These are phyloP conservation scores for Colletotrichum sp. DNA, from an alignment of 2,329 filamentous ascomycete species.

Conservation along the genomic window DNA sequence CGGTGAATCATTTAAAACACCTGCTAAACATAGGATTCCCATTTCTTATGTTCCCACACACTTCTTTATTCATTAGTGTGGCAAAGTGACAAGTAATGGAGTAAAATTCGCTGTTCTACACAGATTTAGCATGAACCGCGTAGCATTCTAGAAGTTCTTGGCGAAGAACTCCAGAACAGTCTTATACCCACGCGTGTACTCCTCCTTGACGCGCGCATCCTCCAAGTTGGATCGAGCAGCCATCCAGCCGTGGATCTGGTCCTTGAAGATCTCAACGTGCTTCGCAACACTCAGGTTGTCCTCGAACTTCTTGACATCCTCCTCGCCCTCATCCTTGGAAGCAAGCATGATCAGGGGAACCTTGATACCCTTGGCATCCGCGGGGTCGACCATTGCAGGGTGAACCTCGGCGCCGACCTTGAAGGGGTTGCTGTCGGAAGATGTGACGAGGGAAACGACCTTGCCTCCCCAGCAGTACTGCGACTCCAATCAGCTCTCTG, in stretches of 20 bases:
- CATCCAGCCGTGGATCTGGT: conserved; percentile 79
- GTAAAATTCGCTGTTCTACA: no score
- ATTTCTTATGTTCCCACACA: no score
- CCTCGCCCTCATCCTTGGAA: conserved; percentile 66
- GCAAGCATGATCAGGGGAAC: conserved; percentile 68
- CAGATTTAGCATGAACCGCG: no score
- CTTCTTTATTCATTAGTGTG: no score
- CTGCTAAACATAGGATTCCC: no score
- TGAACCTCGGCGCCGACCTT: conserved; percentile 56
- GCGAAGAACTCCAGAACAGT: conserved; percentile 62
- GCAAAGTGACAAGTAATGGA: no score
- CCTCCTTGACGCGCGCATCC: conserved; percentile 61
- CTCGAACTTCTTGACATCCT: conserved; percentile 61
- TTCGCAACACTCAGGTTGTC: conserved; percentile 57
- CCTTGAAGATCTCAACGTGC: conserved; percentile 68
- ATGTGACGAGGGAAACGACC: conserved; percentile 58
- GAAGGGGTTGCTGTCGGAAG: conserved; percentile 60
- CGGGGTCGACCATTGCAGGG: conserved; percentile 68
- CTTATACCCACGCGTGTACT: conserved; percentile 67
- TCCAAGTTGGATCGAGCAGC: conserved; percentile 66
- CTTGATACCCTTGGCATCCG: conserved; percentile 64
- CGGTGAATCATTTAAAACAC: no score
- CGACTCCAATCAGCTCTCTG: not conserved
- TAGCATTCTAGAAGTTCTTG: conserved; percentile 45
- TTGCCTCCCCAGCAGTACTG: conserved; percentile 76